Evolutionary conservation across 2,329 filamentous ascomycete genomes (phyloP).

Genomic region (Aspergillus arachidicola): DNA sequence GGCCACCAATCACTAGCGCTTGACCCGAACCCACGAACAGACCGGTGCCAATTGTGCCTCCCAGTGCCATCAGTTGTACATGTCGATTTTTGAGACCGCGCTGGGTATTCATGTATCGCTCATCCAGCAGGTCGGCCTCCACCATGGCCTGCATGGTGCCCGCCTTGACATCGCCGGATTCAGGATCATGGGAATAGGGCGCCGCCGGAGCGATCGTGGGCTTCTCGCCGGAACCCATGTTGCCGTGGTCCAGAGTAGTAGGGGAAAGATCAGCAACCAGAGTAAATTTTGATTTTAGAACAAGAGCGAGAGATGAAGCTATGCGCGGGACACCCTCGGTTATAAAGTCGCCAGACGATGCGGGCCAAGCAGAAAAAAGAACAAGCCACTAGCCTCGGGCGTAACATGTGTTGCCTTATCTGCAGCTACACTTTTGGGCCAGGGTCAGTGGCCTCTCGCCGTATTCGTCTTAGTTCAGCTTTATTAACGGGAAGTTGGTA

Average conservation of each 20-base stretch:
- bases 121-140: conserved; percentile 43
- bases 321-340: not conserved
- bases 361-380: not conserved
- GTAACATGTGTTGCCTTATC: conserved; percentile 2
- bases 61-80: conserved; percentile 54
- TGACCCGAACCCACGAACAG: conserved; percentile 58
- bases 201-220: conserved; percentile 4
- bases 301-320: not conserved
- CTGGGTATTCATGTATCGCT: conserved; percentile 42
- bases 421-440: not conserved
- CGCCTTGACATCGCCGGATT: conserved; percentile 19
- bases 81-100: conserved; percentile 47
- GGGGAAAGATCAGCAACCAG: not conserved
- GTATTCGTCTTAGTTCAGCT: not conserved
- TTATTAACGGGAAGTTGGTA: not conserved
- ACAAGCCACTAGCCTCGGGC: not conserved
- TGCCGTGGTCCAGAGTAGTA: not conserved
- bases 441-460: not conserved
- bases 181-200: conserved; percentile 7
- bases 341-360: not conserved
- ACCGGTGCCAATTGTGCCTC: conserved; percentile 60
- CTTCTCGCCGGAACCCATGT: conserved; percentile 15
- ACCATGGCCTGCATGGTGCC: conserved; percentile 37
- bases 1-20: conserved; percentile 55
- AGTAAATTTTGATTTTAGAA: not conserved